Evolutionary conservation across 441 rosid genomes (phyloP).

Genomic region (Brassica balearica): DNA sequence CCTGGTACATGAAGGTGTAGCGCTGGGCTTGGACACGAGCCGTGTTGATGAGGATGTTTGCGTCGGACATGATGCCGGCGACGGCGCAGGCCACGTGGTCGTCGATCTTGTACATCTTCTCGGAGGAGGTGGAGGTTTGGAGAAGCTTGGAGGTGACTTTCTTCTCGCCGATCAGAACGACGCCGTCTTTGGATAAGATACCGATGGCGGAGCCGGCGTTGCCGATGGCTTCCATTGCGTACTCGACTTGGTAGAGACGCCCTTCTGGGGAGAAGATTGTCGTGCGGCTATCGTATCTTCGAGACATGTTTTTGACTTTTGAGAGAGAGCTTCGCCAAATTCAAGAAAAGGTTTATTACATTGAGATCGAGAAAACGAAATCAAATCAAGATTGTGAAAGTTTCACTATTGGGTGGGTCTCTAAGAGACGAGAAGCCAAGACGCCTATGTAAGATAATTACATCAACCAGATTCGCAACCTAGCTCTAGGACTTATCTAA

Average conservation of each 20-base stretch:
- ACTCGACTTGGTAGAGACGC: slow-evolving; percentile 95
- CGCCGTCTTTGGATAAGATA: too few species aligned
- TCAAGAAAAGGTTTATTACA: too few species aligned
- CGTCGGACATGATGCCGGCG: slow-evolving; percentile 98
- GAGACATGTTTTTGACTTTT: slow-evolving; percentile 58
- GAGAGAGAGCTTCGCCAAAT: too few species aligned
- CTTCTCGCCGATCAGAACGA: slow-evolving; percentile 39
- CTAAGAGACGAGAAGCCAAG: too few species aligned
- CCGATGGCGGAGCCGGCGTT: slow-evolving; percentile 59
- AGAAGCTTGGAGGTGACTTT: slow-evolving; percentile 97
- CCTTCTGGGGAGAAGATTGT: slow-evolving; percentile 99
- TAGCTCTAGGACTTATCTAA: too few species aligned
- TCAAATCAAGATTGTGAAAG: too few species aligned
- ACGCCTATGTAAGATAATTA: too few species aligned
- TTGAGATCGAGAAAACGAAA: too few species aligned
- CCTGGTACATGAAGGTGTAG: slow-evolving; percentile 81
- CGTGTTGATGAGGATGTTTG: slow-evolving; percentile 92
- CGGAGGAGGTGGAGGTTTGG: slow-evolving; percentile 86
- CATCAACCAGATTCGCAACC: too few species aligned
- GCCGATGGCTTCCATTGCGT: slow-evolving; percentile 97
- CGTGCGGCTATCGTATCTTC: slow-evolving; percentile 97
- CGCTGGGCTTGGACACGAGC: slow-evolving; percentile 96
- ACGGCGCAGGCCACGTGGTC: slow-evolving; percentile 95
- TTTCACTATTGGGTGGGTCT: too few species aligned
- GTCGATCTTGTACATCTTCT: slow-evolving; percentile 97